Percentiles rank a stretch among this genome's conserved stretches.
Evolutionary conservation across 73 alveolate genomes (phyloP).

Genomic region (Blepharisma japonicum): DNA sequence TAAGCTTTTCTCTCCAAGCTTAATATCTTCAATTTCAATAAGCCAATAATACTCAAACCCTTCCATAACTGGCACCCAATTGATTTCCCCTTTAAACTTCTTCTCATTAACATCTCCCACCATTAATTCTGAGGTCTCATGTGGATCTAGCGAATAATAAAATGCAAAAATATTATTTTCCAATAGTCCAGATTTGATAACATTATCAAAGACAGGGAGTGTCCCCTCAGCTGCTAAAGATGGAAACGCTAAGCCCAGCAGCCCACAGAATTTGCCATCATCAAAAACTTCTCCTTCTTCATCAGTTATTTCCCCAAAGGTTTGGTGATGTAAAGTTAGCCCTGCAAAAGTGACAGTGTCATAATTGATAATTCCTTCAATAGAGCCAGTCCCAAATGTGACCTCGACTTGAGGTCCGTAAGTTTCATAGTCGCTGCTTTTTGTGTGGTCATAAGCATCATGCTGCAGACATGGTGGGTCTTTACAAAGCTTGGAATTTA

Average conservation of each 20-base stretch:
- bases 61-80: constrained; percentile 62
- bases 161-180: constrained; percentile 65
- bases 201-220: constrained; percentile 64
- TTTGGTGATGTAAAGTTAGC: constrained; percentile 46
- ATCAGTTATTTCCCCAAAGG: constrained; percentile 69
- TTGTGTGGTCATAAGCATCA: constrained; percentile 45
- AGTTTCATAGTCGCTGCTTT: constrained; percentile 33
- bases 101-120: constrained; percentile 65
- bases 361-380: constrained; percentile 55
- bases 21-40: constrained; percentile 61
- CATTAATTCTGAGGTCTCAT: constrained; percentile 58
- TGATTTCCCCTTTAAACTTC: constrained; percentile 60
- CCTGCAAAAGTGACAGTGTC: constrained; percentile 62
- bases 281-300: constrained; percentile 69
- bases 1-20: constrained; percentile 52
- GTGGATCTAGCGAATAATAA: constrained; percentile 55
- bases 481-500: constrained; percentile 55
- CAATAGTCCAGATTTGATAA: constrained; percentile 55
- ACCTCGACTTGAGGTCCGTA: constrained; percentile 47
- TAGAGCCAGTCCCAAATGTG: constrained; percentile 62
- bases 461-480: constrained; percentile 54
- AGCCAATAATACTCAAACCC: constrained; percentile 53
- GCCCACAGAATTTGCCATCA: constrained; percentile 61
- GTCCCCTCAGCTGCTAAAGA: constrained; percentile 56
- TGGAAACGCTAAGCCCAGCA: constrained; percentile 81